A percentile compares a stretch with the other conserved stretches of the same genome.
Evolutionary conservation across 2,329 filamentous ascomycete species (phyloP).

Genomic region (Tolypocladium amazonense): DNA sequence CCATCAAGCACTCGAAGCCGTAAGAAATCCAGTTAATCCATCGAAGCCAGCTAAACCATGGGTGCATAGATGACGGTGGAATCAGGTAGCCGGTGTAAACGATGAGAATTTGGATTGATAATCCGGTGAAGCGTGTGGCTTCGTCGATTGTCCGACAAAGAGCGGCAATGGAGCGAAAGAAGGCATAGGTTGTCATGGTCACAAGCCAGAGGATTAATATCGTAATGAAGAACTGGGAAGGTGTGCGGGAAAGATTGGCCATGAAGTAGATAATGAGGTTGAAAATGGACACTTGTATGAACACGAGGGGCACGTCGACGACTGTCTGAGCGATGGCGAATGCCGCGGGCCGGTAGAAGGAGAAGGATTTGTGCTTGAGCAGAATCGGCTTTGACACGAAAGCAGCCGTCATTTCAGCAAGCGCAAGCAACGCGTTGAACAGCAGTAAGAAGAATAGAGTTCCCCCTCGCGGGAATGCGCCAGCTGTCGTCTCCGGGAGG

Average conservation of each 20-base stretch:
- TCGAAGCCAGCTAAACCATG: conserved; percentile 56
- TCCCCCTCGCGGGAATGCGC: conserved; percentile 49
- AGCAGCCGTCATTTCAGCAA: conserved; percentile 60
- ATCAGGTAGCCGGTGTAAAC: conserved; percentile 60
- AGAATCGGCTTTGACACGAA: conserved; percentile 55
- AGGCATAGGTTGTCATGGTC: conserved; percentile 45
- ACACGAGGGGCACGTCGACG: conserved; percentile 49
- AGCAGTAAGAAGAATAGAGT: conserved; percentile 39
- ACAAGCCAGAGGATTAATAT: conserved; percentile 49
- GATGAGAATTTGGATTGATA: conserved; percentile 51
- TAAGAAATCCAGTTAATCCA: conserved; percentile 62
- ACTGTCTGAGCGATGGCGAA: conserved; percentile 47
- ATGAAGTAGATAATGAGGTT: conserved; percentile 70
- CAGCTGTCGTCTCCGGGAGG: conserved; percentile 44
- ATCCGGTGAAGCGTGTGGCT: conserved; percentile 47
- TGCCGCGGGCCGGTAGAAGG: conserved; percentile 52
- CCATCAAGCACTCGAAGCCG: conserved; percentile 55
- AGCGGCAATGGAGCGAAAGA: conserved; percentile 50
- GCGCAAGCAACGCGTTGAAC: conserved; percentile 55
- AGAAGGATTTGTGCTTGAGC: conserved; percentile 60
- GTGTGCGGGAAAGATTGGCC: conserved; percentile 55
- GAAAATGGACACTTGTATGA: conserved; percentile 56
- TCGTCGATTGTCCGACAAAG: conserved; percentile 50
- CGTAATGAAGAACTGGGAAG: conserved; percentile 58
- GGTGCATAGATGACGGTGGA: conserved; percentile 41